Conservation (phyloP, 208 protist genomes). For the Leishmania turanica region DNA sequence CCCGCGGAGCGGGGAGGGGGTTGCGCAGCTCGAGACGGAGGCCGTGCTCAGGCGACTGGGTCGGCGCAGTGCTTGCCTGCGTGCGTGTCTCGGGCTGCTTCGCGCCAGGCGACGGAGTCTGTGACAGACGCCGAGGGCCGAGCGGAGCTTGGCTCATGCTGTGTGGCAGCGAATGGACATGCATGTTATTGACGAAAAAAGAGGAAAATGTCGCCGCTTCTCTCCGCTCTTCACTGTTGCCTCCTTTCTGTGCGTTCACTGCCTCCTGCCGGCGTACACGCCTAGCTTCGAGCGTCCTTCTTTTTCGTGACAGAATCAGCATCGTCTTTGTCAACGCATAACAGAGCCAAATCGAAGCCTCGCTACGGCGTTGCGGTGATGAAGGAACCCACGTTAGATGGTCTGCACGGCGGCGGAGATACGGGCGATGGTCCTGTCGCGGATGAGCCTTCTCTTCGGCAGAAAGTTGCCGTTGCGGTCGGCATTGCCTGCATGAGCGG, state of each 20-base stretch:
- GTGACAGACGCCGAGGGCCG: background rate
- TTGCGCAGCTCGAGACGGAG: background rate
- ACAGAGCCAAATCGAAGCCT: background rate
- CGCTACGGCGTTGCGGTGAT: background rate
- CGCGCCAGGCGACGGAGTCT: background rate
- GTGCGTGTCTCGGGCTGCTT: background rate
- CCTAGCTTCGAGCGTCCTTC: background rate
- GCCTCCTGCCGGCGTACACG: too few species aligned
- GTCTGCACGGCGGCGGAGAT: background rate
- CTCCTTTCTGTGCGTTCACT: background rate
- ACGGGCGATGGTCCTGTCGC: background rate
- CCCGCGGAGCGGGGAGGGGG: background rate
- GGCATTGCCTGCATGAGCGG: constrained; percentile 47
- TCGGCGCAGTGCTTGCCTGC: background rate
- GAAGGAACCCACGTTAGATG: background rate
- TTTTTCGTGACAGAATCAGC: background rate
- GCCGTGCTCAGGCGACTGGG: background rate
- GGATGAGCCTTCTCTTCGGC: background rate
- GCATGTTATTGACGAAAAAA: too few species aligned
- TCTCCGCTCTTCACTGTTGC: background rate
- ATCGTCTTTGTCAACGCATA: background rate
- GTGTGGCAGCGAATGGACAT: background rate
- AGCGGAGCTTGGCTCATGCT: background rate
- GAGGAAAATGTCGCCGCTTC: too few species aligned
- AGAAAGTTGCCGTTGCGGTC: constrained; percentile 32